Base-by-base conservation (phyloP, 116 monocot genomes). In the Phalaenopsis hybrid region DNA sequence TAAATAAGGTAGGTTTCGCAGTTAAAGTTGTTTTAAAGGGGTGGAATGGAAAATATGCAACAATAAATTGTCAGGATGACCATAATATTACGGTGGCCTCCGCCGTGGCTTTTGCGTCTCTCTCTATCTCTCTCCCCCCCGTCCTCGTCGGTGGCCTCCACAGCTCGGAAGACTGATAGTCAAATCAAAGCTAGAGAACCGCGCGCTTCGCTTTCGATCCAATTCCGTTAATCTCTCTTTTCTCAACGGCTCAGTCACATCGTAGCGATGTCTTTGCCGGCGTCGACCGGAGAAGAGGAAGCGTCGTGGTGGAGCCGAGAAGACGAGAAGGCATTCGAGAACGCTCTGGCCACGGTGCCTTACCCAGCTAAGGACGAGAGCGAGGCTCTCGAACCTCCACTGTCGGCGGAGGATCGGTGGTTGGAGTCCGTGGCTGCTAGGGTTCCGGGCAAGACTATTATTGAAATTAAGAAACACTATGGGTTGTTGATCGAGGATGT, bases 321-420 rank as follows among this genome's bases (percentile, higher is more conserved):
- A 25, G 61, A 80, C 67, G 80, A 80, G 31, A 80, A 80, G 65
- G 80, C 80, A 44, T 80, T 80, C 23, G 80, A 80, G 80, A 46
- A 80, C 67, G 80, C 65, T 25, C 13, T 80, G 5, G 67, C 80
- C 4, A 41, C 21, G 12, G 28, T 79, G 1, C 82, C 75, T 33
- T 23, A 50, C 20, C 46, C 50, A 46, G 11, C 21, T 4, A 18
- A 77, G 8, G 77, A 49, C 16, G 77, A 77, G 12, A 51, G 77
- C 44, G 57, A 75, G 12, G 52, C 52, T 31, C 31, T 31, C 31
- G 31, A 0, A 65, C 23, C 31, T 15, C 72, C 15, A 16, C 75
- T n/a, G 49, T 76, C 23, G 46, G 84, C 72, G 51, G 84, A 81
- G 18, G 80, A 80, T 45, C 44, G 80, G 61, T 80, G 37, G 68